Evolutionary conservation across 2,329 filamentous ascomycete genomes (phyloP), one percentile per base, ranked within the genome.

Genomic region (Colletotrichum liaoningense): DNA sequence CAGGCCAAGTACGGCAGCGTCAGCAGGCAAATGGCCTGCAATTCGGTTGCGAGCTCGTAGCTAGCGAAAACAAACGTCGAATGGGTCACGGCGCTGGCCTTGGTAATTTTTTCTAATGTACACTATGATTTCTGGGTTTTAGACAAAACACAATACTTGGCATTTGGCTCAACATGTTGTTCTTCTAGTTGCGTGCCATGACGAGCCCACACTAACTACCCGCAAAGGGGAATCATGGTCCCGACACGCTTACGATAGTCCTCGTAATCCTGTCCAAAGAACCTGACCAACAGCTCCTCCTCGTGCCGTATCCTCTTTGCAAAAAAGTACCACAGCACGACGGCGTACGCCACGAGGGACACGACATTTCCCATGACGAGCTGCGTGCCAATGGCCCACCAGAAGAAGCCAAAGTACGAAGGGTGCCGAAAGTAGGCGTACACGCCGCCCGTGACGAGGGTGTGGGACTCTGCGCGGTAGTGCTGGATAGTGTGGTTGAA

Each of bases 321-420:
- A 81, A 99, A 99, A 82, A 99, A 99, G 73, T 85, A 88, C 94
- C 94, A 98, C 77, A 99, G 82, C 19, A 97, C 93, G 8, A 88
- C 81, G 0, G 90, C 84, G 85, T 97, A 98, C 2, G 84, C 93
- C 7, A 92, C 77, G 70, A 97, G 91, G 81, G 95, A 97, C 2
- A 97, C 76, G 9, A 89, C 84, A 83, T 99, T 99, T 22, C 96
- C 96, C 75, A 98, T 87, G 67, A 97, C 91, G 56, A 98, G 80
- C 86, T 99, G 97, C 14, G 95, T 98, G 5, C 97, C 97, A n/a
- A 98, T 80, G 0, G 94, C 95, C 96, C 96, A 99, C 92, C 95
- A 98, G 83, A 98, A 99, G 86, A 98, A 99, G 4, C 96, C 97
- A 85, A 98, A 98, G 84, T 99, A 99, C 72, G 93, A 93, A 14